Percentiles rank a stretch among this genome's conserved stretches.
These are phyloP conservation scores for Gaeumannomyces sp. DNA, from an alignment of 2,329 filamentous ascomycete species.

Conservation along the genomic window DNA sequence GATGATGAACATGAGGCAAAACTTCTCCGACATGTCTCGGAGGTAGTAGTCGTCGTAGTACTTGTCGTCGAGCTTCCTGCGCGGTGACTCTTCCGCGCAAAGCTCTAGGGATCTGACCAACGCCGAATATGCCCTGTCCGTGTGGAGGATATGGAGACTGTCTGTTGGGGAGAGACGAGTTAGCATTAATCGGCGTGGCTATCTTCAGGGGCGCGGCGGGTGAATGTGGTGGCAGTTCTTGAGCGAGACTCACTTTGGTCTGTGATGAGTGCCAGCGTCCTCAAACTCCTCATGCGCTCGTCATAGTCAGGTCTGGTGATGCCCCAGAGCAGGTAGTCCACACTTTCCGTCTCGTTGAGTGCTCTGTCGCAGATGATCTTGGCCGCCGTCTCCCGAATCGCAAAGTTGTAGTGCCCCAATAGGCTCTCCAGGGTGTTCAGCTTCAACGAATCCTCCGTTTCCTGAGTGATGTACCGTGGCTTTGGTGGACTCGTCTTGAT, in stretches of 20 bases:
- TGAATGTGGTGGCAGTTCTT: constrained; percentile 19
- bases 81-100: constrained; percentile 42
- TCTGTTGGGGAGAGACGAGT: constrained; percentile 19
- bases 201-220: constrained; percentile 9
- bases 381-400: constrained; percentile 62
- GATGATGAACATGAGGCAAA: constrained; percentile 51
- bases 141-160: constrained; percentile 42
- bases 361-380: constrained; percentile 51
- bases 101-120: constrained; percentile 56
- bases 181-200: constrained; percentile 2
- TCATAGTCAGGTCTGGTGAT: constrained; percentile 55
- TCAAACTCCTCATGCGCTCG: constrained; percentile 49
- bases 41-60: constrained; percentile 58
- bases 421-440: constrained; percentile 61
- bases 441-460: constrained; percentile 66
- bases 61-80: constrained; percentile 45
- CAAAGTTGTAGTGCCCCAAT: constrained; percentile 63
- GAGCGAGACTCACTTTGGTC: constrained; percentile 32
- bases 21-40: constrained; percentile 55
- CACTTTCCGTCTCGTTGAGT: constrained; percentile 50
- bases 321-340: constrained; percentile 47
- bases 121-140: constrained; percentile 45
- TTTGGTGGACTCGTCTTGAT: constrained; percentile 60
- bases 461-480: constrained; percentile 67
- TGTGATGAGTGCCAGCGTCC: constrained; percentile 50